phyloP scores from a whole-genome alignment of 176 grass and related monocot genomes.

The Sorghum bicolor region Sorghum_bicolor_NCBIv3 NC_012871.2:44077501-44078000 shows the following conservation, averaged over 20 bases:
- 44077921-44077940: slow-evolving; percentile 57
- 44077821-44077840: slow-evolving; percentile 65
- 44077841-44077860: slow-evolving; percentile 75
- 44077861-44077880: slow-evolving; percentile 92
- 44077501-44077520: not conserved
- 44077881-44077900: slow-evolving; percentile 94
- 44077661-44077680: slow-evolving; percentile 2
- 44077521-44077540: not conserved
- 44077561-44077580: not conserved
- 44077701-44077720: not conserved
- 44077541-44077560: not conserved
- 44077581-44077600: not conserved
- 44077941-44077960: slow-evolving; percentile 4
- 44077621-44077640: not conserved
- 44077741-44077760: not conserved
- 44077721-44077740: not conserved
- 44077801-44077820: slow-evolving; percentile 74
- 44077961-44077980: slow-evolving; percentile 13
- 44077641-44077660: not conserved
- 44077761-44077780: not conserved
- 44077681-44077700: not conserved
- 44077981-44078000: slow-evolving; percentile 5
- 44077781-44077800: slow-evolving; percentile 31
- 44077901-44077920: slow-evolving; percentile 88
- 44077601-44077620: not conserved